phyloP scores from a whole-genome alignment of 495 filamentous ascomycete genomes.

The Talaromyces stipitatus region DNA sequence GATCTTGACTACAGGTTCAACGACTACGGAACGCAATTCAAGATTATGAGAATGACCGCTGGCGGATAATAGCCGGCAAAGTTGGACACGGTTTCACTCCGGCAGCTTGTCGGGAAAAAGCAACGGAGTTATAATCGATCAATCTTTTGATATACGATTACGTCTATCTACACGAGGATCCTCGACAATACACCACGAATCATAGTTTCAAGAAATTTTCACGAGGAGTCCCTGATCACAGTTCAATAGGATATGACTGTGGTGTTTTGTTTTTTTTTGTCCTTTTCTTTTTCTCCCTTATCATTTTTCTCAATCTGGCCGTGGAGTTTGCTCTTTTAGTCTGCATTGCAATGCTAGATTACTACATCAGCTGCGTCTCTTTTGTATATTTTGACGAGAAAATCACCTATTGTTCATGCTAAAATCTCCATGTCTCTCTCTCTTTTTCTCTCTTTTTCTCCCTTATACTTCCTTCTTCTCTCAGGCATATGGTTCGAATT shows the following conservation, averaged over 20 bases:
- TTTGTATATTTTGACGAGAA: neutral
- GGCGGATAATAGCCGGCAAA: conserved; percentile 80
- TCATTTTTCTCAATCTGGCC: neutral
- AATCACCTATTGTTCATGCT: neutral
- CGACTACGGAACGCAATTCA: conserved; percentile 70
- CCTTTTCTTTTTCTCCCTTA: neutral
- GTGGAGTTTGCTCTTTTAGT: neutral
- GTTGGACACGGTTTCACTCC: conserved; percentile 81
- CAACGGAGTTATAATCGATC: conserved; percentile 42
- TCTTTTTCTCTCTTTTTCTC: neutral
- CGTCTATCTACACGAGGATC: neutral
- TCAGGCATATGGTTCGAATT: neutral
- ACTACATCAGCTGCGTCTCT: neutral
- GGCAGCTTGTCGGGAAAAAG: conserved; percentile 75
- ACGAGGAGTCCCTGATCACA: neutral
- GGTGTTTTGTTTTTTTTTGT: too few relatives aligned
- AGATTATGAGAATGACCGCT: conserved; percentile 85
- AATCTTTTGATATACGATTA: neutral
- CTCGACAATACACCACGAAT: neutral
- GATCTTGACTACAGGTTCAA: conserved; percentile 50
- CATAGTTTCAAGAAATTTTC: neutral
- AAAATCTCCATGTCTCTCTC: neutral
- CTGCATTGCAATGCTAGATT: neutral
- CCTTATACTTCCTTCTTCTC: neutral
- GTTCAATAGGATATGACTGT: neutral